These are phyloP conservation scores for Pseudocercospora vitis DNA, from an alignment of 2,329 filamentous ascomycete genomes.

Conservation along the genomic window DNA sequence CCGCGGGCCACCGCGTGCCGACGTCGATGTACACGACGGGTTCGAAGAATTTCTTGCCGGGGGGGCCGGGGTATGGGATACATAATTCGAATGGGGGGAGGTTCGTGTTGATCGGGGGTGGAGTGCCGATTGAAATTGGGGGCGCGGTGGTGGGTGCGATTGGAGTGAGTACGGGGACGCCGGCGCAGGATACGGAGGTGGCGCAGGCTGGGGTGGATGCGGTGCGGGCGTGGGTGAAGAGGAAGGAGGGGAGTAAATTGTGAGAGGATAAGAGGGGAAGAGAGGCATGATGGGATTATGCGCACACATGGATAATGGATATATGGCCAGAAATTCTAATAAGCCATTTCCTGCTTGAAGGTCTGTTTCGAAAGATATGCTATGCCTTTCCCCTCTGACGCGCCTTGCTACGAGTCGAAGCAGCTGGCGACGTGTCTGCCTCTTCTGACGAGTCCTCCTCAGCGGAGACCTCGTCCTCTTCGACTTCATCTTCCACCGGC, in stretches of 20 bases:
- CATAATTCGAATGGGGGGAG: conserved; percentile 55
- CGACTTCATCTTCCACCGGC: conserved; percentile 13
- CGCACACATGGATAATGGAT: too few species aligned
- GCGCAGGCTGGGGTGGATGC: conserved; percentile 55
- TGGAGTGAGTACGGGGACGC: conserved; percentile 57
- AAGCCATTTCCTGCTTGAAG: too few species aligned
- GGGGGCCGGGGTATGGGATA: conserved; percentile 54
- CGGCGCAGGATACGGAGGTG: conserved; percentile 56
- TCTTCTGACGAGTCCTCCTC: conserved; percentile 20
- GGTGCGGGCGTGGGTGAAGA: conserved; percentile 40
- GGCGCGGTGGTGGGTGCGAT: conserved; percentile 55
- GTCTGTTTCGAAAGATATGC: not conserved
- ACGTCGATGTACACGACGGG: conserved; percentile 51
- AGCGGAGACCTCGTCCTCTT: conserved; percentile 32
- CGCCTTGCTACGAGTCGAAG: conserved; percentile 45
- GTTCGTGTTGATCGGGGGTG: conserved; percentile 57
- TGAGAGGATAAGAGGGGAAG: conserved; percentile 23
- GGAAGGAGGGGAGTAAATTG: conserved; percentile 41
- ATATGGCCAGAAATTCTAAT: too few species aligned
- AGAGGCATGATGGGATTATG: not conserved
- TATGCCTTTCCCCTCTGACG: conserved; percentile 42
- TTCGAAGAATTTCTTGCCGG: conserved; percentile 50
- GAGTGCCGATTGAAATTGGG: conserved; percentile 52
- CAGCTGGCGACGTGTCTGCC: conserved; percentile 35
- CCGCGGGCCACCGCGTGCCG: conserved; percentile 54